These are phyloP conservation scores for Reutealis trisperma DNA, from an alignment of 345 rosid genomes.

Conservation along the genomic window DNA sequence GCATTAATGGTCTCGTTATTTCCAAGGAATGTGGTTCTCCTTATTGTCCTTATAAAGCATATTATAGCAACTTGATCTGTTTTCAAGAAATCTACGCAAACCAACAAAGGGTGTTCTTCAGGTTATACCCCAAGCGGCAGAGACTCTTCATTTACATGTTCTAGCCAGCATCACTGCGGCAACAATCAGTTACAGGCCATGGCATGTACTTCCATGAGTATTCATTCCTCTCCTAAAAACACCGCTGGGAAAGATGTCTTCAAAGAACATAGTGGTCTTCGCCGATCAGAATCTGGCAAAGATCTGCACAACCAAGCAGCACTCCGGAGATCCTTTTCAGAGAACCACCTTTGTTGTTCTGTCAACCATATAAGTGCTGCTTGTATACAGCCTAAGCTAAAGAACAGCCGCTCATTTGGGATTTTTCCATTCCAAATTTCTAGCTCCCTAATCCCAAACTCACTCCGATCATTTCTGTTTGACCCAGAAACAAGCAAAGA, in stretches of 20 bases:
- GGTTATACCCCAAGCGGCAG: background rate
- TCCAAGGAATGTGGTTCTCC: constrained; percentile 23
- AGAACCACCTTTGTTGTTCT: constrained; percentile 58
- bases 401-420: constrained; percentile 56
- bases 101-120: background rate
- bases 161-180: background rate
- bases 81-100: constrained; percentile 19
- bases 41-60: constrained; percentile 15
- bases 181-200: constrained; percentile 29
- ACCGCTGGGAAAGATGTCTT: constrained; percentile 30
- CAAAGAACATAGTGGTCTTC: constrained; percentile 53
- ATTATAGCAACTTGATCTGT: constrained; percentile 6
- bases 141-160: background rate
- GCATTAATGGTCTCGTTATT: constrained; percentile 25
- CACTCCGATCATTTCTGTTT: constrained; percentile 53
- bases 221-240: constrained; percentile 46
- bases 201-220: constrained; percentile 53
- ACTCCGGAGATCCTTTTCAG: constrained; percentile 62
- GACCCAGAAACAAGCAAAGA: constrained; percentile 56
- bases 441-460: constrained; percentile 51
- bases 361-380: constrained; percentile 42
- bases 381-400: constrained; percentile 49
- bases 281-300: constrained; percentile 53
- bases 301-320: constrained; percentile 45
- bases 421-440: constrained; percentile 62